phyloP scores from a whole-genome alignment of 2,329 filamentous ascomycete genomes.

The Aureobasidium leucospermi region DNA sequence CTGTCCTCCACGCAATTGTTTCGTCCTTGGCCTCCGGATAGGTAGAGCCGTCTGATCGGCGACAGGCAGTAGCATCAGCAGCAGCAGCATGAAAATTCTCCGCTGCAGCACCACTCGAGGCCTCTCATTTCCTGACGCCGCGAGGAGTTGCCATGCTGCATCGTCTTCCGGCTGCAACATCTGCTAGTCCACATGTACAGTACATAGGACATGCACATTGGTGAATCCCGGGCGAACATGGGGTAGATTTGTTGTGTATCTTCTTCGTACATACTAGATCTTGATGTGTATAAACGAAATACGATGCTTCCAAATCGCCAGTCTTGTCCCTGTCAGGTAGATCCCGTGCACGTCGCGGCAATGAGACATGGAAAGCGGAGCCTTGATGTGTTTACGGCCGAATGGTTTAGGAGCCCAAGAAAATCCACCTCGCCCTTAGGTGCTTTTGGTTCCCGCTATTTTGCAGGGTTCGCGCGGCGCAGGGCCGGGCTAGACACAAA shows the following conservation, averaged over 20 bases:
- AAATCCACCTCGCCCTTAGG: not conserved
- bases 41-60: slow-evolving; percentile 6
- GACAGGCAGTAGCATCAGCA: slow-evolving; percentile 4
- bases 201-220: not conserved
- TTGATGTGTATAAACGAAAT: not conserved
- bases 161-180: not conserved
- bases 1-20: slow-evolving; percentile 1
- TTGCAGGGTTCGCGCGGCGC: slow-evolving; percentile 10
- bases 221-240: not conserved
- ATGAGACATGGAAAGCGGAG: slow-evolving; percentile 8
- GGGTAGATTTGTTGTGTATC: not conserved
- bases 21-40: slow-evolving; percentile 1
- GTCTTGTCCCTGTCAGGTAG: not conserved
- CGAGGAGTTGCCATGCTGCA: slow-evolving; percentile 3
- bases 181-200: not conserved
- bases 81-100: not conserved
- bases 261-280: not conserved
- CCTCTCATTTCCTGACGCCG: not conserved
- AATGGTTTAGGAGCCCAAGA: slow-evolving; percentile 8
- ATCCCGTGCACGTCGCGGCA: slow-evolving; percentile 4
- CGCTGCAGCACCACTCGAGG: slow-evolving; percentile 4
- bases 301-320: slow-evolving; percentile 2
- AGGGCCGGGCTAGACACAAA: slow-evolving; percentile 10
- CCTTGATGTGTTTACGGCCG: slow-evolving; percentile 9
- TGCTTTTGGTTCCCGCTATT: slow-evolving; percentile 12